Evolutionary conservation across 2,329 filamentous ascomycete genomes (phyloP).

Genomic region (Exophiala bonariae): DNA sequence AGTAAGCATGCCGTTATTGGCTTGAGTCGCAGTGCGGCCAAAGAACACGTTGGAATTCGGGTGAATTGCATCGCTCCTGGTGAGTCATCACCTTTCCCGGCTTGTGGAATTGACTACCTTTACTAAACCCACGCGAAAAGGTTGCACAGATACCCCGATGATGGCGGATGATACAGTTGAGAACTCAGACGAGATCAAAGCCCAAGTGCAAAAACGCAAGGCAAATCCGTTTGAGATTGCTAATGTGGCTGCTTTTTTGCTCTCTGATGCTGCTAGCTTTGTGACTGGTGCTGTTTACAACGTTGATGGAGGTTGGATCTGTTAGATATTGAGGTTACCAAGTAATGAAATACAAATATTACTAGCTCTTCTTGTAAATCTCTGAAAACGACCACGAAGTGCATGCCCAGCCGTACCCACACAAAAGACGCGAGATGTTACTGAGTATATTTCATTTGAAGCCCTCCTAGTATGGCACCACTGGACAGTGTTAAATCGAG

Average conservation of each 20-base stretch:
- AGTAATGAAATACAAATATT: too few relatives aligned
- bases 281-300: constrained; percentile 48
- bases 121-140: constrained; percentile 4
- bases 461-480: too few relatives aligned
- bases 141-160: constrained; percentile 13
- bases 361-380: too few relatives aligned
- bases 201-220: constrained; percentile 31
- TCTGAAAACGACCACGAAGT: too few relatives aligned
- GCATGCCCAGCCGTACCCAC: too few relatives aligned
- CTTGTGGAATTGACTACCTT: background rate
- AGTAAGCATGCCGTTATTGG: constrained; percentile 46
- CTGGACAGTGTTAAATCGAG: too few relatives aligned
- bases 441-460: too few relatives aligned
- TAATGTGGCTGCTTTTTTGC: constrained; percentile 46
- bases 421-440: too few relatives aligned
- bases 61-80: constrained; percentile 41
- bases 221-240: constrained; percentile 40
- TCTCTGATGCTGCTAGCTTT: constrained; percentile 48
- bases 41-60: constrained; percentile 36
- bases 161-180: constrained; percentile 11
- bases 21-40: constrained; percentile 41
- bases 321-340: too few relatives aligned
- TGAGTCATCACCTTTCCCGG: background rate
- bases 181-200: constrained; percentile 13
- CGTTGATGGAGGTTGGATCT: constrained; percentile 50